Base-by-base conservation (phyloP, 192 early-diverging fungal species). In the Coemansia sp. region DNA sequence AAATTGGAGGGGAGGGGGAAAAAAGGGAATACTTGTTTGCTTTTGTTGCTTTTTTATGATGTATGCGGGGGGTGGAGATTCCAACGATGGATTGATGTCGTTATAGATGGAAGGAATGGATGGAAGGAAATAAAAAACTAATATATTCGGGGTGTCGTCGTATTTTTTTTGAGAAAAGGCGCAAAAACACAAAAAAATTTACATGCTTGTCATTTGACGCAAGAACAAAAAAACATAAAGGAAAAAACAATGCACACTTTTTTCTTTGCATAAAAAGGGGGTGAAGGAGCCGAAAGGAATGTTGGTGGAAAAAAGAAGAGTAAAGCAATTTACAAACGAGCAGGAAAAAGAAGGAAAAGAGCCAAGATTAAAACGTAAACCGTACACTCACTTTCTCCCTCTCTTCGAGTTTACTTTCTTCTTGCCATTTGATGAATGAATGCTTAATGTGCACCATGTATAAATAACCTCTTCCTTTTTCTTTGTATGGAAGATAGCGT, bases 41-140 rank as follows among this genome's bases (percentile, higher is more conserved):
- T 56, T 56, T 56, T 56, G 8, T 26, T 56, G 13, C 8, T 11
- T 12, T 56, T 56, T 38, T 48, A n/a, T 11, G 47, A n/a, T 11
- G 16, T 48, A n/a, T 26, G 26, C 26, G n/a, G n/a, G 26, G 26
- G 26, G 26, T 26, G 26, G 26, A 26, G 26, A 26, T 26, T 26
- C 26, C 26, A 26, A 26, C 26, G 15, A 50, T 18, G 13, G 21
- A 53, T 6, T 6, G 21, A 26, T 26, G 52, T 12, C 5, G 19
- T 3, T 16, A 37, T 59, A 59, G 57, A 59, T 59, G 57, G 57
- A 59, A 59, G 57, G 57, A 18, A 16, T 40, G 57, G 57, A 59
- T 59, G 38, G 57, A 59, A 59, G 12, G 1, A 54, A 26, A 5
- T 50, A 50, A 18, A 50, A n/a, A 16, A 7, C 16, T 16, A 18